A percentile compares a stretch with the other conserved stretches of the same genome.
Evolutionary conservation across 176 grass and related monocot species (phyloP).

Genomic region (Miscanthus lutarioriparius): DNA sequence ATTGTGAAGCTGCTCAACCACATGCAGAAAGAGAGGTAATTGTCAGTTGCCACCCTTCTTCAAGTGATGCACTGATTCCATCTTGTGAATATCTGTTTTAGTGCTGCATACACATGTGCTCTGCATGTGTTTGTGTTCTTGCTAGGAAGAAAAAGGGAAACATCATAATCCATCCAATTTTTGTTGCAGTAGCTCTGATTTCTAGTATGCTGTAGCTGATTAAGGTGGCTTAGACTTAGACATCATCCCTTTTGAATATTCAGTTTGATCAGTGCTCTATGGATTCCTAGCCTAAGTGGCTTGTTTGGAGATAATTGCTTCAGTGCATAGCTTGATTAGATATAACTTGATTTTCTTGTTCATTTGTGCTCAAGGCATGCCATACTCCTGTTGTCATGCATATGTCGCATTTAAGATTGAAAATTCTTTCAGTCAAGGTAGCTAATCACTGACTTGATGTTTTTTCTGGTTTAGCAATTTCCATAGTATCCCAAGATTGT

Average conservation of each 20-base stretch:
- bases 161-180: background rate
- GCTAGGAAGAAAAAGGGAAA: background rate
- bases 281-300: background rate
- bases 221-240: background rate
- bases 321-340: background rate
- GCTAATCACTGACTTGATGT: background rate
- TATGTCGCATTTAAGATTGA: background rate
- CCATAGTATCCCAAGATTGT: background rate
- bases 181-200: background rate
- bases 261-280: background rate
- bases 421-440: background rate
- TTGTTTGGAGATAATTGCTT: conserved; percentile 1
- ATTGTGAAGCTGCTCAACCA: conserved; percentile 72
- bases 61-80: conserved; percentile 6
- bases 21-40: conserved; percentile 82
- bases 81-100: background rate
- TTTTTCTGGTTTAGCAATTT: conserved; percentile 16
- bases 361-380: background rate
- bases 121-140: conserved; percentile 2
- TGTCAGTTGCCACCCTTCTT: background rate
- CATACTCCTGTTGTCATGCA: background rate
- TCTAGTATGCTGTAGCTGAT: background rate
- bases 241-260: background rate
- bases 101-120: background rate
- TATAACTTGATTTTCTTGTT: background rate